Percentiles rank a stretch among this genome's conserved stretches.
These are phyloP conservation scores for Tetrastigma voinierianum DNA, from an alignment of 164 flowering plant genomes.

Conservation along the genomic window DNA sequence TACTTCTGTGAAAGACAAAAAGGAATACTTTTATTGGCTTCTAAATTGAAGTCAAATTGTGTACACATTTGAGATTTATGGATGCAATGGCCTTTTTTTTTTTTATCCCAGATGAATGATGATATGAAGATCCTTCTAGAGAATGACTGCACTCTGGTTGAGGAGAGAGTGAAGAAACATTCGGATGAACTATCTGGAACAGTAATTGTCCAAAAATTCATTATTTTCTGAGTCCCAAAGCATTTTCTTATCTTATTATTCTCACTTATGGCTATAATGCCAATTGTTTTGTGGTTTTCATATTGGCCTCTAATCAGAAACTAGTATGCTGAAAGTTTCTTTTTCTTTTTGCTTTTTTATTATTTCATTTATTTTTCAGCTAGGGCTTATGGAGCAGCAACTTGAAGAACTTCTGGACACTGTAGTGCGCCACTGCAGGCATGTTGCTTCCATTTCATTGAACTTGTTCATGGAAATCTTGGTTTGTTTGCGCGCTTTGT, in stretches of 20 bases:
- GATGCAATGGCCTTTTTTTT: background rate
- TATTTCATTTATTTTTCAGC: conserved; percentile 30
- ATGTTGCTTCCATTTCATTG: conserved; percentile 8
- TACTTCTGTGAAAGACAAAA: no score
- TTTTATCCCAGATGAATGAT: conserved; percentile 36
- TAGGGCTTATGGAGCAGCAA: conserved; percentile 57
- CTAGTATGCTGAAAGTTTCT: background rate
- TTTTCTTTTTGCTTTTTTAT: background rate
- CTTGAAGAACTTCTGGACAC: conserved; percentile 62
- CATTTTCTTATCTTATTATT: background rate
- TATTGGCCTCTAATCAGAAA: background rate
- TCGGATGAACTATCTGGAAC: conserved; percentile 42
- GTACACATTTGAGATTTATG: background rate
- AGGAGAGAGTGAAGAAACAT: conserved; percentile 43
- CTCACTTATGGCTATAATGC: background rate
- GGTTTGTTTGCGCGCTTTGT: background rate
- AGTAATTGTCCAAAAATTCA: conserved; percentile 35
- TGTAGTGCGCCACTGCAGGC: conserved; percentile 58
- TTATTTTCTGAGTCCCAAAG: background rate
- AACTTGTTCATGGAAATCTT: background rate
- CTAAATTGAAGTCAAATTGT: no score
- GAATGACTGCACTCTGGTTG: conserved; percentile 32
- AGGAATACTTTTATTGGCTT: no score
- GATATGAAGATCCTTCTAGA: conserved; percentile 48
- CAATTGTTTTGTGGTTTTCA: background rate